These are phyloP conservation scores for Sphagnum tenellum DNA, from an alignment of 225 moss, liverwort and hornwort species.

Conservation along the genomic window DNA sequence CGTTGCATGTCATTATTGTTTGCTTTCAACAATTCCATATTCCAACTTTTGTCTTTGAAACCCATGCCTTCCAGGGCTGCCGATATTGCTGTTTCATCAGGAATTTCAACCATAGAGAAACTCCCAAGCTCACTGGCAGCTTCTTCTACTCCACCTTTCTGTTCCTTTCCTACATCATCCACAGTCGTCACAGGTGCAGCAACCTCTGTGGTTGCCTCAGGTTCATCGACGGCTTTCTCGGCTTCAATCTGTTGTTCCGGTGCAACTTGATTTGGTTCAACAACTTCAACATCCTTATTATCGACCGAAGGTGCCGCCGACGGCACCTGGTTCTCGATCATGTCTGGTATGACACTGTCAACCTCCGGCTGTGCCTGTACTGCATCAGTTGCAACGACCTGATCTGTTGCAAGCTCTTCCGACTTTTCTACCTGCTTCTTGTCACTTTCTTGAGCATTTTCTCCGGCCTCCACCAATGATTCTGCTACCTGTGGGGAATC, in stretches of 20 bases:
- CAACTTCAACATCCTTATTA: slow-evolving; percentile 6
- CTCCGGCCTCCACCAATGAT: slow-evolving; percentile 14
- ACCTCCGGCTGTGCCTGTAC: too few species aligned
- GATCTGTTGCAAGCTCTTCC: not conserved
- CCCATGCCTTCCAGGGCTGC: slow-evolving; percentile 70
- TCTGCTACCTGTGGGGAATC: slow-evolving; percentile 48
- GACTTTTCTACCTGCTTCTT: slow-evolving; percentile 18
- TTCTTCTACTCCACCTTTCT: slow-evolving; percentile 34
- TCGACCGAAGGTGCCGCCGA: too few species aligned
- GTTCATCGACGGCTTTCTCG: slow-evolving; percentile 1
- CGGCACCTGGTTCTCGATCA: too few species aligned
- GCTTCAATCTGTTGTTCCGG: too few species aligned
- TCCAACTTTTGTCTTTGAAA: slow-evolving; percentile 54
- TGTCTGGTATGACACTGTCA: too few species aligned
- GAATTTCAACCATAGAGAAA: slow-evolving; percentile 90
- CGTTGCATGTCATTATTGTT: slow-evolving; percentile 65
- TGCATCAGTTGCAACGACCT: too few species aligned
- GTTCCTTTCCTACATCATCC: slow-evolving; percentile 20
- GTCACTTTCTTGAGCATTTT: slow-evolving; percentile 6
- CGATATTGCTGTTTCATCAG: slow-evolving; percentile 26
- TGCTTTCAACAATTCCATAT: slow-evolving; percentile 54
- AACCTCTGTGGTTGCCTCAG: not conserved
- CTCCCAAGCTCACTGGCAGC: slow-evolving; percentile 71
- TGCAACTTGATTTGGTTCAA: not conserved
- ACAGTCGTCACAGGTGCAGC: not conserved